phyloP scores from a whole-genome alignment of 2,329 filamentous ascomycete genomes.

The Cordyceps militaris region DNA sequence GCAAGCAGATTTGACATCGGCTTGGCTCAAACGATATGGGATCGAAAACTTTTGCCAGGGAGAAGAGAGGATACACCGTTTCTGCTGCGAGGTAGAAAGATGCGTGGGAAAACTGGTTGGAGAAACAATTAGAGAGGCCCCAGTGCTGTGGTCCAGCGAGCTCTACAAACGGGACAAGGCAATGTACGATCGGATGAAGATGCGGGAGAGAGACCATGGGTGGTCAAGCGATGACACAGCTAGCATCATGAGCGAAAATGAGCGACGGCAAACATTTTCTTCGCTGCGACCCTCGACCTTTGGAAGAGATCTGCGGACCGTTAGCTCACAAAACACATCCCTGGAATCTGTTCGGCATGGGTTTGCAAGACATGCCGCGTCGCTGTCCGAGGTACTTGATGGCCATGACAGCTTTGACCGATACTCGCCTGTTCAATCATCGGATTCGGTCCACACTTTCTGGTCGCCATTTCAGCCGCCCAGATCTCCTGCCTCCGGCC shows the following conservation, averaged over 20 bases:
- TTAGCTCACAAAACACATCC: constrained; percentile 56
- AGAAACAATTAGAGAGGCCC: constrained; percentile 74
- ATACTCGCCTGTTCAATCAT: constrained; percentile 55
- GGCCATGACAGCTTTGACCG: constrained; percentile 64
- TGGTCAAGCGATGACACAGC: constrained; percentile 43
- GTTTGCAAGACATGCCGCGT: constrained; percentile 48
- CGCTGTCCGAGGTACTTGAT: constrained; percentile 59
- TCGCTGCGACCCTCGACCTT: constrained; percentile 44
- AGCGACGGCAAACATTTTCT: constrained; percentile 38
- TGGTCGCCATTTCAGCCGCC: constrained; percentile 81
- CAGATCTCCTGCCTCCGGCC: constrained; percentile 54
- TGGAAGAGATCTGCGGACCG: constrained; percentile 49
- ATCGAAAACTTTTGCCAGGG: constrained; percentile 93
- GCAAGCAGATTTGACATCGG: constrained; percentile 75
- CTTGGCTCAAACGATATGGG: constrained; percentile 73
- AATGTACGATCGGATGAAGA: constrained; percentile 42
- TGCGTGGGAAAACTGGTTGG: constrained; percentile 82
- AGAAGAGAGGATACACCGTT: constrained; percentile 89
- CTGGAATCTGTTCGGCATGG: constrained; percentile 62
- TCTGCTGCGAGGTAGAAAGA: constrained; percentile 82
- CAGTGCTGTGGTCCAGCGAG: constrained; percentile 87
- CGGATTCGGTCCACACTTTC: constrained; percentile 72
- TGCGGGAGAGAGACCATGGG: constrained; percentile 39
- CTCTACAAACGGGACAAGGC: constrained; percentile 74
- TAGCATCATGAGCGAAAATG: constrained; percentile 49